A percentile compares a stretch with the other conserved stretches of the same genome.
Conservation (phyloP, 75 land plant species). For the Sequoia sempervirens region DNA sequence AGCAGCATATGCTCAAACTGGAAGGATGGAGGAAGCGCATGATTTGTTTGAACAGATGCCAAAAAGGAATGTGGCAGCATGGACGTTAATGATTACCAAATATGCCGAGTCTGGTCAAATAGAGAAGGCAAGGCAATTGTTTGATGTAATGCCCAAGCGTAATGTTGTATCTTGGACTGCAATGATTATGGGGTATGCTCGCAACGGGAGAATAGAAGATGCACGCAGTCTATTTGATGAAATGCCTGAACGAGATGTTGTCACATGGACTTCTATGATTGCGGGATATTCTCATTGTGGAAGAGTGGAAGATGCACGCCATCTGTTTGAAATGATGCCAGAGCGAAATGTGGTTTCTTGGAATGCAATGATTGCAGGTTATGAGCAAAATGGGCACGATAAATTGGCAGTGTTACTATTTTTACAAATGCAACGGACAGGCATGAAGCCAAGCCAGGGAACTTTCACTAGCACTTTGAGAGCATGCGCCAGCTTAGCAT, state of each 20-base stretch:
- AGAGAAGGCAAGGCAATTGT: constrained; percentile 13
- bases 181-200: constrained; percentile 10
- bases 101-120: constrained; percentile 3
- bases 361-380: constrained; percentile 23
- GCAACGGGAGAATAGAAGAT: constrained; percentile 8
- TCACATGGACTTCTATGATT: constrained; percentile 11
- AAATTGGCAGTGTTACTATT: constrained; percentile 9
- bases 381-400: constrained; percentile 13
- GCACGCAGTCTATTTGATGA: constrained; percentile 15
- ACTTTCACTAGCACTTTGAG: constrained; percentile 13
- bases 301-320: constrained; percentile 11
- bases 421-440: constrained; percentile 10
- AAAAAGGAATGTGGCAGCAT: constrained; percentile 4
- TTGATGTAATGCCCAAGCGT: neutral
- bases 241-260: constrained; percentile 16
- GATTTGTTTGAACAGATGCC: constrained; percentile 10
- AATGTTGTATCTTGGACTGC: constrained; percentile 19
- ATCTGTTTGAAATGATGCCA: constrained; percentile 6
- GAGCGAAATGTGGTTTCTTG: constrained; percentile 15
- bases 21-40: constrained; percentile 5
- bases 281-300: constrained; percentile 14
- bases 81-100: neutral
- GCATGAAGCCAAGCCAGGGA: constrained; percentile 15
- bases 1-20: constrained; percentile 1
- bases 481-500: constrained; percentile 10